Percentiles rank a stretch among this genome's conserved stretches.
Evolutionary conservation across 768 basidiomycete genomes (phyloP).

Genomic region (Lentinula detonsa): DNA sequence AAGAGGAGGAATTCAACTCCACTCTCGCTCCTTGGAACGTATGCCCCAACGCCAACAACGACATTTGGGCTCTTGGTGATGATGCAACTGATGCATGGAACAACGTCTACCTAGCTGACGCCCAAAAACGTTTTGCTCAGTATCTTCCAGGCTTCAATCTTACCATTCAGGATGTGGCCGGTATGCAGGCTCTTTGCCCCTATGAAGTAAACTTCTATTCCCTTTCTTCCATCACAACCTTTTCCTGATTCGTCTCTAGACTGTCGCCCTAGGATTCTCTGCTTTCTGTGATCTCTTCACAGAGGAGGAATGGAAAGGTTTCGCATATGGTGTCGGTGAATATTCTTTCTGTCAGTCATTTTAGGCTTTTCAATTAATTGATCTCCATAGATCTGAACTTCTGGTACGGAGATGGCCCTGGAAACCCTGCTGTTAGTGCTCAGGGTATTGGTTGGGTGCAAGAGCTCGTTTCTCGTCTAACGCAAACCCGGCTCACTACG

Average conservation of each 20-base stretch:
- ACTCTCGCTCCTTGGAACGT: slow-evolving; percentile 68
- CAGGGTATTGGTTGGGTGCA: slow-evolving; percentile 65
- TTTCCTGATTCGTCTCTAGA: slow-evolving; percentile 28
- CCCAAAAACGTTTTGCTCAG: slow-evolving; percentile 44
- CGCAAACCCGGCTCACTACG: slow-evolving; percentile 46
- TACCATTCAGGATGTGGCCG: slow-evolving; percentile 44
- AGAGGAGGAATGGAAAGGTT: slow-evolving; percentile 76
- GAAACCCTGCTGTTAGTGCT: slow-evolving; percentile 56
- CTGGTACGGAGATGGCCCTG: slow-evolving; percentile 66
- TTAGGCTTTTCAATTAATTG: neutral
- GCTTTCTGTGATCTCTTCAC: slow-evolving; percentile 76
- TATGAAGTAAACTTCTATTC: slow-evolving; percentile 47
- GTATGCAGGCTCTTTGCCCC: slow-evolving; percentile 65
- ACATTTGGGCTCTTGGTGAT: slow-evolving; percentile 36
- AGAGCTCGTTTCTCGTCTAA: slow-evolving; percentile 69
- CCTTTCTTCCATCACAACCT: neutral
- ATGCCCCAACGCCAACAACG: slow-evolving; percentile 49
- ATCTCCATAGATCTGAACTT: slow-evolving; percentile 38
- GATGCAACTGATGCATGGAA: slow-evolving; percentile 51
- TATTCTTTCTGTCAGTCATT: neutral
- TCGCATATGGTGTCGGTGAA: slow-evolving; percentile 49
- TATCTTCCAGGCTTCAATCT: slow-evolving; percentile 47
- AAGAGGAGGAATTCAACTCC: slow-evolving; percentile 52
- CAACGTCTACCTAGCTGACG: slow-evolving; percentile 50
- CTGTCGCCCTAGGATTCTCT: slow-evolving; percentile 74